Evolutionary conservation across 1,139 yeast genomes (phyloP).

Genomic region (Suhomyces guaymorum): DNA sequence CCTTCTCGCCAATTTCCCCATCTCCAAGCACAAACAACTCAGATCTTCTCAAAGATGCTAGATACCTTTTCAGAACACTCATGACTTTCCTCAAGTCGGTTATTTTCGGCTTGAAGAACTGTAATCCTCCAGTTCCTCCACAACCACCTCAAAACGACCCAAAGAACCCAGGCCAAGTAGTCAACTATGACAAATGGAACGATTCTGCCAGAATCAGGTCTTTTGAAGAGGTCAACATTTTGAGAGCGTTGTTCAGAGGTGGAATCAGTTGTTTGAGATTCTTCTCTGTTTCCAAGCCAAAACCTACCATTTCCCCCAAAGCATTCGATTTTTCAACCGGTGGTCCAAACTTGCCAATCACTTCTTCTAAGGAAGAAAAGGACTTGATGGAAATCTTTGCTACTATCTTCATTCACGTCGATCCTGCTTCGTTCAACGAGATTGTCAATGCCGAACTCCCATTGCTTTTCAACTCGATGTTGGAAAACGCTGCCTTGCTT

Average conservation of each 20-base stretch:
- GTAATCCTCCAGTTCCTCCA: constrained; percentile 82
- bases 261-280: constrained; percentile 80
- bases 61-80: constrained; percentile 82
- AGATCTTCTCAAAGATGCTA: constrained; percentile 82
- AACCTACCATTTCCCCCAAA: constrained; percentile 40
- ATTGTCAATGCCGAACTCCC: constrained; percentile 81
- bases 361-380: constrained; percentile 89
- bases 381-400: constrained; percentile 96
- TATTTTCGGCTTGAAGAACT: constrained; percentile 83
- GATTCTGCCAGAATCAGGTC: constrained; percentile 83
- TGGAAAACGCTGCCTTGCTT: constrained; percentile 80
- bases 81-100: constrained; percentile 90
- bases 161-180: constrained; percentile 58
- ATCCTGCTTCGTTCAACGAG: constrained; percentile 94
- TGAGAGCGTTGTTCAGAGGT: constrained; percentile 77
- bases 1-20: constrained; percentile 41
- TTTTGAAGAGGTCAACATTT: constrained; percentile 77
- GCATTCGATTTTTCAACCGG: constrained; percentile 66
- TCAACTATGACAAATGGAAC: constrained; percentile 68
- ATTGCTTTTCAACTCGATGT: constrained; percentile 74
- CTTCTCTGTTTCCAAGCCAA: constrained; percentile 60
- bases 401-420: constrained; percentile 88
- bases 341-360: constrained; percentile 79
- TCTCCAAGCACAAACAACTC: constrained; percentile 38
- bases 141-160: constrained; percentile 53